A percentile compares a stretch with the other conserved stretches of the same genome.
Evolutionary conservation across 2,329 filamentous ascomycete genomes (phyloP).

Genomic region (Bertia moriformis): DNA sequence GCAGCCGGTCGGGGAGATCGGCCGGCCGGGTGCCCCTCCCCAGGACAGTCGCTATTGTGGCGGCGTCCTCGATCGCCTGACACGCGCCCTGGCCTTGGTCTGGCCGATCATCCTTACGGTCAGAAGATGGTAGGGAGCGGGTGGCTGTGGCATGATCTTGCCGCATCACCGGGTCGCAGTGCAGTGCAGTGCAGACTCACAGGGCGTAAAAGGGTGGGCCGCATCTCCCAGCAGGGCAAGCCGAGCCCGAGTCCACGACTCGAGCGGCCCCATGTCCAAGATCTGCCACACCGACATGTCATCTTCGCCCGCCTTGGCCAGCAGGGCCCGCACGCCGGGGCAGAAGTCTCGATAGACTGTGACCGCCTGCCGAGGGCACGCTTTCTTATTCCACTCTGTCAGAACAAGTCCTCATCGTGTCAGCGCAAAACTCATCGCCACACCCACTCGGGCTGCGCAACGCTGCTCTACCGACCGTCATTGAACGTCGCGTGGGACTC

Average conservation of each 20-base stretch:
- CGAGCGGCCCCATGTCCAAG: conserved; percentile 44
- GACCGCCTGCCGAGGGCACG: too few species aligned
- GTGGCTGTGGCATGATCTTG: too few species aligned
- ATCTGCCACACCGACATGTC: conserved; percentile 41
- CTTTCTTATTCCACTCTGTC: too few species aligned
- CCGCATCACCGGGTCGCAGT: too few species aligned
- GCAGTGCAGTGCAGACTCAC: too few species aligned
- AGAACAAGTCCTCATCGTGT: too few species aligned
- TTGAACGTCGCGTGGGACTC: too few species aligned
- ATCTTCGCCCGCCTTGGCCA: conserved; percentile 24
- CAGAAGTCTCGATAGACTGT: conserved; percentile 27
- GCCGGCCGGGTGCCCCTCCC: conserved; percentile 22
- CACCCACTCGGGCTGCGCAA: too few species aligned
- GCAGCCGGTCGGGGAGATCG: conserved; percentile 37
- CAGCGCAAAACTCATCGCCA: too few species aligned
- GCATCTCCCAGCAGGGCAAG: conserved; percentile 51
- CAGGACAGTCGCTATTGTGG: conserved; percentile 39
- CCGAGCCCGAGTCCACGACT: conserved; percentile 34
- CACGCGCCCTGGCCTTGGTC: conserved; percentile 49
- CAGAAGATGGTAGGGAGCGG: too few species aligned
- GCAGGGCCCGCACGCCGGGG: conserved; percentile 19
- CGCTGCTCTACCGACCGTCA: too few species aligned
- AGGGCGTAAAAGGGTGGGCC: conserved; percentile 56
- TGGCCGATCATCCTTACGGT: too few species aligned
- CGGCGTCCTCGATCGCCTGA: conserved; percentile 54